A percentile compares a stretch with the other conserved stretches of the same genome.
Conservation (phyloP, 2,329 filamentous ascomycete genomes). For the Arthrobotrys megalospora region DNA sequence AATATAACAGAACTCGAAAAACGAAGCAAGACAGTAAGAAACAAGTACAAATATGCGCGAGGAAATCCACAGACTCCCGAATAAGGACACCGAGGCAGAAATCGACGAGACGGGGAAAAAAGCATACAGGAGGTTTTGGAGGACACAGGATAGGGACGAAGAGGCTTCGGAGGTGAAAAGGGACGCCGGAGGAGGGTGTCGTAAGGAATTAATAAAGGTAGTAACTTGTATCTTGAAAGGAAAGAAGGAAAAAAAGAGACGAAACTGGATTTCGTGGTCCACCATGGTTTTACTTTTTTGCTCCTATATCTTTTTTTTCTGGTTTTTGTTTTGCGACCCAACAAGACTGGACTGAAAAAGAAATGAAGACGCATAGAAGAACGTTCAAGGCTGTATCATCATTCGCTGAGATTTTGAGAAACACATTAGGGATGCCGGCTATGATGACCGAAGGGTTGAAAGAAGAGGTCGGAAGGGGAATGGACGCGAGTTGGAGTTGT, state of each 20-base stretch:
- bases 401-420: slow-evolving; percentile 50
- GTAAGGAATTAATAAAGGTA: slow-evolving; percentile 55
- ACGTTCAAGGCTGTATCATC: slow-evolving; percentile 56
- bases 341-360: slow-evolving; percentile 26
- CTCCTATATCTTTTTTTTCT: slow-evolving; percentile 46
- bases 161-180: slow-evolving; percentile 15
- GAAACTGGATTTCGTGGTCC: slow-evolving; percentile 46
- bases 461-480: slow-evolving; percentile 14
- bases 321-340: slow-evolving; percentile 32
- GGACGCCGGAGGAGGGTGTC: slow-evolving; percentile 42
- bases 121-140: slow-evolving; percentile 28
- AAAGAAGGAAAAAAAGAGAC: slow-evolving; percentile 19
- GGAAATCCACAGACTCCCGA: slow-evolving; percentile 47
- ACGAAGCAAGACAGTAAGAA: slow-evolving; percentile 24
- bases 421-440: slow-evolving; percentile 51
- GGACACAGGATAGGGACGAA: slow-evolving; percentile 24
- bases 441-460: slow-evolving; percentile 40
- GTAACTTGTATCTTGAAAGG: slow-evolving; percentile 28
- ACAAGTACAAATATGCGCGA: slow-evolving; percentile 39
- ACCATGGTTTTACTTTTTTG: slow-evolving; percentile 38
- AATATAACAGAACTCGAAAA: slow-evolving; percentile 47
- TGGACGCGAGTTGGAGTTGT: slow-evolving; percentile 30
- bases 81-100: slow-evolving; percentile 49
- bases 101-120: slow-evolving; percentile 18
- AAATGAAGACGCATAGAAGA: slow-evolving; percentile 50